Conservation (phyloP, 768 basidiomycete species). For the Panus rudis region DNA sequence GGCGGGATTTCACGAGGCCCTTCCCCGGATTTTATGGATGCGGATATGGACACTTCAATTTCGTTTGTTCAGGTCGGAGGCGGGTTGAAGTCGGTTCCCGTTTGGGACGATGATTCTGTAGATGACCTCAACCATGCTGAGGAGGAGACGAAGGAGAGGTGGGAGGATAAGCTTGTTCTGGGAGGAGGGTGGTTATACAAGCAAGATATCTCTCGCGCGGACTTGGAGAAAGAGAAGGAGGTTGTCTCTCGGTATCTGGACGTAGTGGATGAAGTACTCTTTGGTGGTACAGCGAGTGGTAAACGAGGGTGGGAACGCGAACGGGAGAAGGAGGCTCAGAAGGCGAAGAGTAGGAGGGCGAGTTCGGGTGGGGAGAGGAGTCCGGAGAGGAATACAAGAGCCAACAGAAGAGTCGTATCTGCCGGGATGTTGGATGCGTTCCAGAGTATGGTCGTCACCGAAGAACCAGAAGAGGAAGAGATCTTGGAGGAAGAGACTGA, state of each 20-base stretch:
- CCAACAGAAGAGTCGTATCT: slow-evolving; percentile 48
- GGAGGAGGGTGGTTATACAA: slow-evolving; percentile 80
- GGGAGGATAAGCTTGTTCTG: slow-evolving; percentile 77
- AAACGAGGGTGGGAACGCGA: slow-evolving; percentile 43
- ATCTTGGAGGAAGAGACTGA: slow-evolving; percentile 37
- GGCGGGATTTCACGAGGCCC: slow-evolving; percentile 33
- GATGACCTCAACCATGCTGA: slow-evolving; percentile 40
- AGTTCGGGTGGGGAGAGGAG: slow-evolving; percentile 25
- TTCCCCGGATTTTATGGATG: slow-evolving; percentile 29
- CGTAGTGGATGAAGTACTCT: slow-evolving; percentile 75
- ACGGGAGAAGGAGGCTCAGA: slow-evolving; percentile 34
- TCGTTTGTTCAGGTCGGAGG: slow-evolving; percentile 67
- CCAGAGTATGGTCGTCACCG: slow-evolving; percentile 35
- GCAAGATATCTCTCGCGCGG: slow-evolving; percentile 50
- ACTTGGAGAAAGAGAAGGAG: slow-evolving; percentile 50
- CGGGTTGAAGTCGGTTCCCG: slow-evolving; percentile 54
- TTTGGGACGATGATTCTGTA: slow-evolving; percentile 67
- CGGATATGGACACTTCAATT: slow-evolving; percentile 45
- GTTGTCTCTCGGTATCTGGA: slow-evolving; percentile 60
- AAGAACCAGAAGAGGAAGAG: slow-evolving; percentile 54
- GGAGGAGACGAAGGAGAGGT: slow-evolving; percentile 57
- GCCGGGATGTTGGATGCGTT: slow-evolving; percentile 52
- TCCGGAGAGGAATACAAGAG: neutral
- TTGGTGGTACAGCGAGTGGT: slow-evolving; percentile 48
- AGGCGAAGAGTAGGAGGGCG: slow-evolving; percentile 36